Evolutionary conservation across 768 basidiomycete species (phyloP).

Genomic region (Suillus discolor): DNA sequence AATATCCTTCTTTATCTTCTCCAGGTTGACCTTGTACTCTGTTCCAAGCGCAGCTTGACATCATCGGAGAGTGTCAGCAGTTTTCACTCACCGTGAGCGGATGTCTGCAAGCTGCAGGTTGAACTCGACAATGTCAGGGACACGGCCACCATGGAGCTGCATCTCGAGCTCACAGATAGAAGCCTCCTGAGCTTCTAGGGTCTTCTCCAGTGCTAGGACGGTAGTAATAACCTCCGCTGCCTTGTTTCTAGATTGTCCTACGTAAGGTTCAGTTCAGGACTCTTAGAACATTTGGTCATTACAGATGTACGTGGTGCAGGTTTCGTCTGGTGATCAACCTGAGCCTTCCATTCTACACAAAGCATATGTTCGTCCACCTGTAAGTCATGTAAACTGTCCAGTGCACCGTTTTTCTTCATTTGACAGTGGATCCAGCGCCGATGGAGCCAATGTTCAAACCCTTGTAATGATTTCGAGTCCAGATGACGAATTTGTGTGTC

Average conservation of each 20-base stretch:
- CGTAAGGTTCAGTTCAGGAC: neutral
- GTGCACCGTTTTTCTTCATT: constrained; percentile 9
- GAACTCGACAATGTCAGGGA: neutral
- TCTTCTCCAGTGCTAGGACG: neutral
- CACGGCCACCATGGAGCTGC: neutral
- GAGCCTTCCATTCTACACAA: constrained; percentile 13
- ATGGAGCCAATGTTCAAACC: constrained; percentile 21
- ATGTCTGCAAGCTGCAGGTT: neutral
- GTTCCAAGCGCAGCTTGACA: constrained; percentile 5
- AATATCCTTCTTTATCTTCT: constrained; percentile 10
- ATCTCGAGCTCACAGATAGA: neutral
- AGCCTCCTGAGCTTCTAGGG: neutral
- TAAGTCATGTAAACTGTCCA: neutral
- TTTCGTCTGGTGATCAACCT: constrained; percentile 5
- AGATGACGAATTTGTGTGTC: constrained; percentile 13
- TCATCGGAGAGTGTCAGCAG: constrained; percentile 12
- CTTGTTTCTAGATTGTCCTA: constrained; percentile 9
- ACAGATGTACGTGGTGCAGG: neutral
- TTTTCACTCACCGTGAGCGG: neutral
- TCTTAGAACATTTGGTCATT: neutral
- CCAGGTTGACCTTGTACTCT: constrained; percentile 3
- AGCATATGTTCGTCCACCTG: neutral
- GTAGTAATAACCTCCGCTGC: constrained; percentile 7
- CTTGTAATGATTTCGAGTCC: neutral
- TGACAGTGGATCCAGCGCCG: constrained; percentile 13